Conservation (phyloP, 345 rosid genomes). For the Kernera saxatilis region DNA sequence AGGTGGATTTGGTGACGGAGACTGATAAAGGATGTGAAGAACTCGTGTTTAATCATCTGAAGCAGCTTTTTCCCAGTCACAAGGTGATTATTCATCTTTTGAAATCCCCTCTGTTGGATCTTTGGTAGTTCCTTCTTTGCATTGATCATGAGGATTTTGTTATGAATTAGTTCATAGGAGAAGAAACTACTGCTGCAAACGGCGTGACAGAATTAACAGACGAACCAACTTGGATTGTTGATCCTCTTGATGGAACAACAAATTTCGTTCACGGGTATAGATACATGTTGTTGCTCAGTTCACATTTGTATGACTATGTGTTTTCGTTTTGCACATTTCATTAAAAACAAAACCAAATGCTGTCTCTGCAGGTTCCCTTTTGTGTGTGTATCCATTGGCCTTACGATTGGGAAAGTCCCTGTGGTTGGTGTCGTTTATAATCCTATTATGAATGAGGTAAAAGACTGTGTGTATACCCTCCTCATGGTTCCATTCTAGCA, state of each 20-base stretch:
- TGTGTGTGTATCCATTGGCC: conserved; percentile 93
- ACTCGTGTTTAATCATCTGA: conserved; percentile 75
- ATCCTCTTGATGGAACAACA: conserved; percentile 98
- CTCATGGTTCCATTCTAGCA: neutral
- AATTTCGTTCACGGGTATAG: conserved; percentile 89
- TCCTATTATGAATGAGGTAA: conserved; percentile 91
- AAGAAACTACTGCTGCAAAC: conserved; percentile 88
- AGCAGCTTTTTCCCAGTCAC: conserved; percentile 57
- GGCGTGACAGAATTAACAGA: conserved; percentile 76
- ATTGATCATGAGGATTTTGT: neutral
- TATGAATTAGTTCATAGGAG: conserved; percentile 73
- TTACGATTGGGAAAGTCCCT: conserved; percentile 75
- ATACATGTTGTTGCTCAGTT: neutral
- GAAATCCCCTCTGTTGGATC: neutral
- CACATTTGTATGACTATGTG: neutral
- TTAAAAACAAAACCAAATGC: neutral
- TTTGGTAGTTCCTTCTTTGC: neutral
- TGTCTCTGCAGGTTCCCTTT: conserved; percentile 64
- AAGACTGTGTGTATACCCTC: neutral
- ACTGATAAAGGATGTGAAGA: conserved; percentile 98
- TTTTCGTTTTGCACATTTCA: neutral
- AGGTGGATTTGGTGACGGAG: conserved; percentile 97
- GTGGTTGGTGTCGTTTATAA: conserved; percentile 86
- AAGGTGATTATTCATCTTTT: conserved; percentile 41
- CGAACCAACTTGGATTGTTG: conserved; percentile 98